Evolutionary conservation across 306 rosid genomes (phyloP), one percentile per base, ranked within the genome.

Genomic region (Mimosa pudica): DNA sequence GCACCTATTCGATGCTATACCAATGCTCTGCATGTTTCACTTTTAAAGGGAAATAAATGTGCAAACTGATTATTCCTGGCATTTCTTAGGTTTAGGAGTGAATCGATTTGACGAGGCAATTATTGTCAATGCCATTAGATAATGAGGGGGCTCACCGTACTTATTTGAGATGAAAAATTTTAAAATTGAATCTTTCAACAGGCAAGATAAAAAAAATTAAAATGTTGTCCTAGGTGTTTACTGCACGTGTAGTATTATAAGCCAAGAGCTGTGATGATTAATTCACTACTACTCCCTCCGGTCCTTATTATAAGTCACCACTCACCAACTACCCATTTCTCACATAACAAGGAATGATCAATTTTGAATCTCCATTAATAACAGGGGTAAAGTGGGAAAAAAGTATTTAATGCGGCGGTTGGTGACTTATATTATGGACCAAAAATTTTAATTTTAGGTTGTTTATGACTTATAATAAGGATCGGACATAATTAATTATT

Each of bases 21-120:
- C 10, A n/a, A 6, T 68, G 71, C 61, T 62, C 24, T 58, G 32
- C 46, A 16, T 74, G 69, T 61, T 13, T 45, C 5, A 36, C 20
- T 17, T 57, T 45, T 14, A 20, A 66, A 42, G 77, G 61, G 65
- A 70, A 68, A n/a, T 51, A 62, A 75, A 8, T 30, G 38, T 76
- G 70, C 13, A 41, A 55, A 60, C 73, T 65, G 30, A 67, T 44
- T 67, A 12, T 60, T 24, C 65, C 14, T 9, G 1, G 36, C 24
- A 10, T 55, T 58, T 72, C 54, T 20, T 61, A 41, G 24, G 47
- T 20, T 55, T 61, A 32, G 70, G 58, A 46, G 35, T 32, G 24
- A 47, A 70, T 45, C 64, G 32, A 0, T 71, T 46, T 71, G 73
- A 4, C n/a, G 46, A 49, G 63, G 30, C 52, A 67, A 48, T 71